These are phyloP conservation scores for Diaporthe citri DNA, from an alignment of 2,329 filamentous ascomycete species.

Conservation along the genomic window DNA sequence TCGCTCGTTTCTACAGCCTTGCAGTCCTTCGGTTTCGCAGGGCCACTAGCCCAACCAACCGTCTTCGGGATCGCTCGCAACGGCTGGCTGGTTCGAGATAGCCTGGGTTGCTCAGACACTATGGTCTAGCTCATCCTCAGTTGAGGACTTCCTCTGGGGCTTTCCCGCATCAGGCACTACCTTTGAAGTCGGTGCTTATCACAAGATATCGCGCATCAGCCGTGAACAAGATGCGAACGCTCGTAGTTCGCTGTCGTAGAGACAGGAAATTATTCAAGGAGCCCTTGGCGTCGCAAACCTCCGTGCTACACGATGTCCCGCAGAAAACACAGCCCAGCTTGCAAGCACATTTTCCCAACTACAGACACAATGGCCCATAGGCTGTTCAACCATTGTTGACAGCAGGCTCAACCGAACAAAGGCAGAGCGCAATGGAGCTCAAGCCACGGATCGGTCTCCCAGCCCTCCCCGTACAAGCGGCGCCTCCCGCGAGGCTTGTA, in stretches of 20 bases:
- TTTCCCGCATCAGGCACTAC: not conserved
- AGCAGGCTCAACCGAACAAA: not conserved
- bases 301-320: not conserved
- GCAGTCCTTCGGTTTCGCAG: not conserved
- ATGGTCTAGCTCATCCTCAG: not conserved
- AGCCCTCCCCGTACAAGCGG: not conserved
- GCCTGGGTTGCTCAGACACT: not conserved
- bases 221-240: not conserved
- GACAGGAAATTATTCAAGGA: too few relatives aligned
- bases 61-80: not conserved
- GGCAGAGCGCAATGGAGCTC: not conserved
- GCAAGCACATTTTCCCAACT: not conserved
- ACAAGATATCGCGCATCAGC: not conserved
- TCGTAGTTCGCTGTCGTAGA: not conserved
- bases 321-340: not conserved
- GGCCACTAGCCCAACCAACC: too few relatives aligned
- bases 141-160: not conserved
- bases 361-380: not conserved
- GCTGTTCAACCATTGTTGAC: not conserved
- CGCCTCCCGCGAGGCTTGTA: not conserved
- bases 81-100: not conserved
- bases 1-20: not conserved
- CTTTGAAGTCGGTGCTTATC: not conserved
- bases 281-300: not conserved
- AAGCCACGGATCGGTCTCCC: not conserved